These are phyloP conservation scores for Phytophthora parvispora DNA, from an alignment of 352 stramenopile species.

Conservation along the genomic window DNA sequence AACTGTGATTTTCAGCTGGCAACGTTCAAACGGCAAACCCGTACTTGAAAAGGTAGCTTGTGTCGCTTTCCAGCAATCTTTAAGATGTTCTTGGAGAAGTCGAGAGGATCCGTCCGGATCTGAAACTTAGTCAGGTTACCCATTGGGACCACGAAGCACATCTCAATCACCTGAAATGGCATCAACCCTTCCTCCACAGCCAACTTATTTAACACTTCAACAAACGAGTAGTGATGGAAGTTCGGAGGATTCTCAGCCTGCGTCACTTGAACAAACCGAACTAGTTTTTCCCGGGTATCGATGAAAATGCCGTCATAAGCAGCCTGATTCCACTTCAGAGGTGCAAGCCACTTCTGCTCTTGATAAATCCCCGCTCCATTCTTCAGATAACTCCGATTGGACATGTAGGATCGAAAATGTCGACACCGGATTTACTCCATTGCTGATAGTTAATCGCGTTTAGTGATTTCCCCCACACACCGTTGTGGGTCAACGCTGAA, in stretches of 20 bases:
- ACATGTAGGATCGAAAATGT: not conserved
- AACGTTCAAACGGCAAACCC: not conserved
- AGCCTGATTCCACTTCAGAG: not conserved
- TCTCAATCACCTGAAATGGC: not conserved
- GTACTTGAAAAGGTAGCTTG: not conserved
- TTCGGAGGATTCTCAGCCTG: not conserved
- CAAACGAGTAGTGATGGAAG: not conserved
- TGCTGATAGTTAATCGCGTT: not conserved
- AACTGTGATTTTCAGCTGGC: not conserved
- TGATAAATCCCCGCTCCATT: too few species aligned
- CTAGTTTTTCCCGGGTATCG: not conserved
- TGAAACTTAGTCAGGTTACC: not conserved
- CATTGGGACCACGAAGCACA: not conserved
- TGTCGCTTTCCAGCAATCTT: not conserved
- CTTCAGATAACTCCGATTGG: not conserved
- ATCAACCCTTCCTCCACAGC: not conserved
- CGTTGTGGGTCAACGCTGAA: not conserved
- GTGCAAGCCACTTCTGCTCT: not conserved
- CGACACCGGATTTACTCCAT: not conserved
- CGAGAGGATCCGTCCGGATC: not conserved
- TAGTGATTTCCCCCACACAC: not conserved
- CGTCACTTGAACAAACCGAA: not conserved
- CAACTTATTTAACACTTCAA: not conserved
- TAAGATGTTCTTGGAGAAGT: not conserved
- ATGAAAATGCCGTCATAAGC: not conserved